Evolutionary conservation across 768 basidiomycete species (phyloP), one percentile per base, ranked within the genome.

Genomic region (Mycena floridula): DNA sequence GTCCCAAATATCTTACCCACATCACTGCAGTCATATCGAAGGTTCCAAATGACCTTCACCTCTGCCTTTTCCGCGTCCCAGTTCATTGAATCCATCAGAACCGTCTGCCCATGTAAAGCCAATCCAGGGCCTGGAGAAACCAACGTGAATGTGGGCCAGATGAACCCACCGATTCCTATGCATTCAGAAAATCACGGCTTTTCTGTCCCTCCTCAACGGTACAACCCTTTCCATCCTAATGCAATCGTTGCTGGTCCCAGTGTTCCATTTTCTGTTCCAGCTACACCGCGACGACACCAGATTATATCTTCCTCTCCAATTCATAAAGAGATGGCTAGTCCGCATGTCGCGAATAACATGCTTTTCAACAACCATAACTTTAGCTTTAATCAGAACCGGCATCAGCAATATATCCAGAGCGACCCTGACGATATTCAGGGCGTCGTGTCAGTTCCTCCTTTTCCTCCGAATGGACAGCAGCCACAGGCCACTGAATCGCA

Each of bases 31-130:
- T 63, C 69, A 2, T 86, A 82, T 58, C 78, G 83, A 41, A 81
- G 87, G 13, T 86, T 90, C 53, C 87, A 90, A 57, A 72, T 89
- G 23, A 80, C 81, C 18, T 88, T 90, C 49, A 56, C 67, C 41
- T 68, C 72, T n/a, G 42, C 66, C 13, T 46, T 58, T 3, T 70
- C 75, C 25, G 76, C 80, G 0, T 56, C 65, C 2, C 72, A 77
- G 50, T 83, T 85, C 49, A 73, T 88, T 45, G 70, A 79, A 23
- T 63, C 74, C 4, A 79, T 89, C 53, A 73, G 74, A 38, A 65
- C 72, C 5, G 74, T 89, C 30, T 89, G 87, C 55, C 87, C 86
- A 4, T 90, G 87, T 68, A 84, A 81, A 59, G 65, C 74, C 27
- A 85, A 77, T 49, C 65, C 69, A 3, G 56, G 56, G n/a, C n/a